These are phyloP conservation scores for Arthroderma sp. DNA, from an alignment of 2,329 filamentous ascomycete species.

Conservation along the genomic window DNA sequence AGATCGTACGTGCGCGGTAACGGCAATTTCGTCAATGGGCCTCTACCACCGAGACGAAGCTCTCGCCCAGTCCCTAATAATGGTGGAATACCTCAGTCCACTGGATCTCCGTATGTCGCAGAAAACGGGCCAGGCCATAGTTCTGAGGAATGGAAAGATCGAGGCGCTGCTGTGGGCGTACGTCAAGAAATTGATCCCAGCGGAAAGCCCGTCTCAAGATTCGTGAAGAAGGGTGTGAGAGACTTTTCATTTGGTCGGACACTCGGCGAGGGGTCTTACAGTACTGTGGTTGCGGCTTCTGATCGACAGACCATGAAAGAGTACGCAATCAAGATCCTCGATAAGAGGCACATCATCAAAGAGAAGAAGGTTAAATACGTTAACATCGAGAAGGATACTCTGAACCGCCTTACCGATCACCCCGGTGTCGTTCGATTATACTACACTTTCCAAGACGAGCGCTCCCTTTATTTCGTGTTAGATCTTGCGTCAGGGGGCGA, in stretches of 20 bases:
- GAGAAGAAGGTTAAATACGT: slow-evolving; percentile 99
- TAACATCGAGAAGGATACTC: slow-evolving; percentile 96
- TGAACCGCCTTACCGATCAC: slow-evolving; percentile 91
- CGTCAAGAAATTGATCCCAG: slow-evolving; percentile 73
- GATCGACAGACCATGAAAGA: slow-evolving; percentile 90
- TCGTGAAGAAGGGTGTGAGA: slow-evolving; percentile 91
- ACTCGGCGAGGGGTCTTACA: slow-evolving; percentile 93
- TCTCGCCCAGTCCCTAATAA: slow-evolving; percentile 52
- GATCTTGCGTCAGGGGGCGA: slow-evolving; percentile 89
- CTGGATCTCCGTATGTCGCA: slow-evolving; percentile 37
- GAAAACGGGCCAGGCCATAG: slow-evolving; percentile 49
- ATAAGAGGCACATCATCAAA: slow-evolving; percentile 98
- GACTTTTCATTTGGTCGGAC: slow-evolving; percentile 90
- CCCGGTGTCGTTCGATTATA: slow-evolving; percentile 93
- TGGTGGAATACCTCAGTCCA: slow-evolving; percentile 21
- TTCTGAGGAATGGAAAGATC: slow-evolving; percentile 91
- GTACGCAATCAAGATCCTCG: slow-evolving; percentile 94
- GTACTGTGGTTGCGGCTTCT: slow-evolving; percentile 82
- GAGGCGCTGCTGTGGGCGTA: slow-evolving; percentile 74
- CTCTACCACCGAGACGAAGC: slow-evolving; percentile 59
- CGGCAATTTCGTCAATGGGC: slow-evolving; percentile 43
- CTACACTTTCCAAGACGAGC: slow-evolving; percentile 96
- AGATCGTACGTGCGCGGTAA: slow-evolving; percentile 53
- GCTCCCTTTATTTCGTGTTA: slow-evolving; percentile 90
- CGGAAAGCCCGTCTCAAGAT: slow-evolving; percentile 66